phyloP scores from a whole-genome alignment of 768 basidiomycete genomes.

The Kwoniella bestiolae region DNA sequence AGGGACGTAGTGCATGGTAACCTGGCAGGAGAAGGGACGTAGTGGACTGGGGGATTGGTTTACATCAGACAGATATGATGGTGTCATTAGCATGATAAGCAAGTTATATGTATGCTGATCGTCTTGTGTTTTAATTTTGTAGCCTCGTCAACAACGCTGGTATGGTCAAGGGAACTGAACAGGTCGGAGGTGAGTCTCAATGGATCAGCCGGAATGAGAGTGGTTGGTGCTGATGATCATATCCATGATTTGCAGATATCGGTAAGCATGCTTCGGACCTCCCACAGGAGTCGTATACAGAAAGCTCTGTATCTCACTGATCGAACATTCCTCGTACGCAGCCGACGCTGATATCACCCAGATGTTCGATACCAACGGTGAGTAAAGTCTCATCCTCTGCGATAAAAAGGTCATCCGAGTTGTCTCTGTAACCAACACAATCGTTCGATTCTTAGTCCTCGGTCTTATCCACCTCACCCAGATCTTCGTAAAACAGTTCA shows the following conservation, averaged over 20 bases:
- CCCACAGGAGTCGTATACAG: too few species aligned
- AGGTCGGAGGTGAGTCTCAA: constrained; percentile 66
- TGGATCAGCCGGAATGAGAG: neutral
- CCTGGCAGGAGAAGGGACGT: too few species aligned
- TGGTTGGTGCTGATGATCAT: neutral
- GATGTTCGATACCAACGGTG: constrained; percentile 71
- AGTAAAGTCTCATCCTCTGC: too few species aligned
- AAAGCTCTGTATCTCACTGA: too few species aligned
- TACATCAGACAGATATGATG: too few species aligned
- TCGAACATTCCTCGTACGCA: constrained; percentile 60
- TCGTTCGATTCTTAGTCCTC: constrained; percentile 38
- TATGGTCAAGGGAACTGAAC: constrained; percentile 84
- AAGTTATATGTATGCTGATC: too few species aligned
- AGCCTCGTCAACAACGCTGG: constrained; percentile 77
- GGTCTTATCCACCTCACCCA: constrained; percentile 57
- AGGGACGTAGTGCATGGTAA: too few species aligned
- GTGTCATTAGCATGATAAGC: too few species aligned
- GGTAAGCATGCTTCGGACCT: neutral
- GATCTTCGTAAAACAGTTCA: constrained; percentile 53
- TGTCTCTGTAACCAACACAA: neutral
- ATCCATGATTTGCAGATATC: constrained; percentile 22
- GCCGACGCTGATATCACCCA: constrained; percentile 75
- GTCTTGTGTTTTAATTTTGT: neutral
- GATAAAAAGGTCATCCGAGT: neutral
- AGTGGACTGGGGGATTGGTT: too few species aligned